Percentiles rank a stretch among this genome's conserved stretches.
phyloP scores from a whole-genome alignment of 1,139 yeast genomes.

The Suhomyces yuchorum region DNA sequence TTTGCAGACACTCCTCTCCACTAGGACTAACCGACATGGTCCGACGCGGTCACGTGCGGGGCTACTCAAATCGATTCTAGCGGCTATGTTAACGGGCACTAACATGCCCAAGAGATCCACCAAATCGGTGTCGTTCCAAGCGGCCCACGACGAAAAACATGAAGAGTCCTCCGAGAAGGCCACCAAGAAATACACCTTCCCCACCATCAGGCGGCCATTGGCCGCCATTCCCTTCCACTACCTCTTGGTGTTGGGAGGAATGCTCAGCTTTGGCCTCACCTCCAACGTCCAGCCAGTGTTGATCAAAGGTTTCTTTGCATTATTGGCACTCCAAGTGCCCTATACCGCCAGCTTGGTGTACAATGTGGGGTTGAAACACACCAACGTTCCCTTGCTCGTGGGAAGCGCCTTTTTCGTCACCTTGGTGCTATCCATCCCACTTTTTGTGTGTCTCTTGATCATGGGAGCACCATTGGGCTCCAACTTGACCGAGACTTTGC shows the following conservation, averaged over 20 bases:
- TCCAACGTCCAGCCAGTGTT: conserved; percentile 28
- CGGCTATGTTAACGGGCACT: not conserved
- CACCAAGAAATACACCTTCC: conserved; percentile 4
- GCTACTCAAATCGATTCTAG: not conserved
- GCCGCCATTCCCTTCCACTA: conserved; percentile 52
- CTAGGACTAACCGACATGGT: too few species aligned
- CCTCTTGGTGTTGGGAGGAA: conserved; percentile 38
- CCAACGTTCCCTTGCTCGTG: conserved; percentile 38
- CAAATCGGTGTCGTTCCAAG: conserved; percentile 19
- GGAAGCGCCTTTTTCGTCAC: conserved; percentile 44
- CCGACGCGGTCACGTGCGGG: not conserved
- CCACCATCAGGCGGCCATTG: conserved; percentile 10
- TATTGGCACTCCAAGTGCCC: conserved; percentile 29
- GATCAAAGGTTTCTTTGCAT: conserved; percentile 30
- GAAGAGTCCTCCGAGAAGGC: not conserved
- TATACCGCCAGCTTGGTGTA: conserved; percentile 29
- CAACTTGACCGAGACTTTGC: conserved; percentile 57
- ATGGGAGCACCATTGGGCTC: conserved; percentile 84
- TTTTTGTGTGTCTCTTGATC: conserved; percentile 57
- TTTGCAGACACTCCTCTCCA: too few species aligned
- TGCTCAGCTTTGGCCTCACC: conserved; percentile 39
- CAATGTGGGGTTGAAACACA: conserved; percentile 22
- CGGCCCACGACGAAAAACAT: conserved; percentile 1
- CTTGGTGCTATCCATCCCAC: conserved; percentile 50
- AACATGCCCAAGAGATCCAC: conserved; percentile 15